Percentiles rank a stretch among this genome's conserved stretches.
Conservation (phyloP, 1,139 yeast species). For the Scheffersomyces quercinus region DNA sequence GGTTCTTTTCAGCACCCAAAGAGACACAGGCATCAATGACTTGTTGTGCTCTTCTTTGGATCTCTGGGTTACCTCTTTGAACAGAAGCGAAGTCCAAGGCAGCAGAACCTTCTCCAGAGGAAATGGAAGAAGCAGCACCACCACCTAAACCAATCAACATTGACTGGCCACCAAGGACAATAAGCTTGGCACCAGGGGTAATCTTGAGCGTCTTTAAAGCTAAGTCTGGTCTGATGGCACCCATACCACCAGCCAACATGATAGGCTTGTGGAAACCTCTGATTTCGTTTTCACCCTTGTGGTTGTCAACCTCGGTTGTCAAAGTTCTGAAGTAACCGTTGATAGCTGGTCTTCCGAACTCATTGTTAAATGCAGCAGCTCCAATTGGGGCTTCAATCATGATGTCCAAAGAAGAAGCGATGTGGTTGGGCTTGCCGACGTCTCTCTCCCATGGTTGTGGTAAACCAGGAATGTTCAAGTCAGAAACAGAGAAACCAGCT, state of each 20-base stretch:
- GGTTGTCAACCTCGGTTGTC: slow-evolving; percentile 71
- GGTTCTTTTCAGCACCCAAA: slow-evolving; percentile 68
- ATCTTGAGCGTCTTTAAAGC: slow-evolving; percentile 86
- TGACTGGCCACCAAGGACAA: slow-evolving; percentile 97
- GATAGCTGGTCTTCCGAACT: slow-evolving; percentile 97
- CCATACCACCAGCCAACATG: slow-evolving; percentile 99
- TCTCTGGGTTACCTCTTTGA: slow-evolving; percentile 99
- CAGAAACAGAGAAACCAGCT: slow-evolving; percentile 91
- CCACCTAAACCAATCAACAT: slow-evolving; percentile 99
- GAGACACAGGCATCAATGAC: slow-evolving; percentile 94
- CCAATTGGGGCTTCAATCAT: slow-evolving; percentile 98
- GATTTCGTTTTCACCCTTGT: slow-evolving; percentile 65
- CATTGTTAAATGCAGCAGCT: slow-evolving; percentile 97
- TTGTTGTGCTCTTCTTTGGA: slow-evolving; percentile 98
- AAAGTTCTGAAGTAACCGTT: slow-evolving; percentile 96
- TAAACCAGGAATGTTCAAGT: slow-evolving; percentile 80
- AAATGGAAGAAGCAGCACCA: slow-evolving; percentile 96
- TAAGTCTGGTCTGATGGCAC: slow-evolving; percentile 90
- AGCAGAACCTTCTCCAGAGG: slow-evolving; percentile 94
- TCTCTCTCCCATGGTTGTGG: slow-evolving; percentile 92
- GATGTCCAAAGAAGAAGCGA: slow-evolving; percentile 89
- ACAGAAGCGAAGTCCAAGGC: slow-evolving; percentile 98
- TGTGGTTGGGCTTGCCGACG: slow-evolving; percentile 89
- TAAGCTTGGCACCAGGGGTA: slow-evolving; percentile 88
- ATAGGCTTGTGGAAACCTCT: slow-evolving; percentile 99